Evolutionary conservation across 495 filamentous ascomycete genomes (phyloP).

Genomic region (Neurospora sp.): DNA sequence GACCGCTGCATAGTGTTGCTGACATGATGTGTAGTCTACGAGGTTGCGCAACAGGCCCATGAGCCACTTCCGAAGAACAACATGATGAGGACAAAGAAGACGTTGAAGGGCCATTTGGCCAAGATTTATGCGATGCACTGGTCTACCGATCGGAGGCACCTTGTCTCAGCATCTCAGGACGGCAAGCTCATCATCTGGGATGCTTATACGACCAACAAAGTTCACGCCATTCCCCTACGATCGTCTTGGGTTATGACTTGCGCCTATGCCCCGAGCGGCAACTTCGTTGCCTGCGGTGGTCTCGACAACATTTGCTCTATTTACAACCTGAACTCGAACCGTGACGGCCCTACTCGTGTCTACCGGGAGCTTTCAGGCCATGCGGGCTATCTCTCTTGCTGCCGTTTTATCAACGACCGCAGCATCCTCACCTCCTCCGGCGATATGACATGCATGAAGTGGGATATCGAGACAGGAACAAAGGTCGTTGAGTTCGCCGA

Average conservation of each 20-base stretch:
- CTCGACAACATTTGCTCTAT: constrained; percentile 99
- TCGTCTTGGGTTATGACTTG: constrained; percentile 99
- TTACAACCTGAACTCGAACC: constrained; percentile 89
- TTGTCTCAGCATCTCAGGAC: constrained; percentile 96
- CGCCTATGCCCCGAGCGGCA: constrained; percentile 95
- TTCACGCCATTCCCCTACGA: constrained; percentile 95
- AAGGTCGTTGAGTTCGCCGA: constrained; percentile 98
- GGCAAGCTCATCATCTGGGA: constrained; percentile 99
- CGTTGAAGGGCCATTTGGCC: constrained; percentile 91
- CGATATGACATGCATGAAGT: constrained; percentile 99
- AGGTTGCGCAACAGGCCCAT: constrained; percentile 79
- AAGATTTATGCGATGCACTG: constrained; percentile 99
- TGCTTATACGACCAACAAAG: constrained; percentile 98
- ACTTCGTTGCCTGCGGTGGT: constrained; percentile 96
- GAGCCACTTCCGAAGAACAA: constrained; percentile 82
- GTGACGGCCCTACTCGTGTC: constrained; percentile 92
- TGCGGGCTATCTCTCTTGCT: constrained; percentile 96
- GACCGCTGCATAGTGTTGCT: constrained; percentile 6
- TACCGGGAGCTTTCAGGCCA: constrained; percentile 95
- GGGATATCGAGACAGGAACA: constrained; percentile 95
- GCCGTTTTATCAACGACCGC: constrained; percentile 97
- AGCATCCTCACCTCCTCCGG: constrained; percentile 96
- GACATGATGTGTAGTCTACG: constrained; percentile 55
- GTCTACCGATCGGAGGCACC: constrained; percentile 96
- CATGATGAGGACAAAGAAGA: constrained; percentile 88